Evolutionary conservation across 495 filamentous ascomycete genomes (phyloP).

Genomic region (Trypethelium eluteriae): DNA sequence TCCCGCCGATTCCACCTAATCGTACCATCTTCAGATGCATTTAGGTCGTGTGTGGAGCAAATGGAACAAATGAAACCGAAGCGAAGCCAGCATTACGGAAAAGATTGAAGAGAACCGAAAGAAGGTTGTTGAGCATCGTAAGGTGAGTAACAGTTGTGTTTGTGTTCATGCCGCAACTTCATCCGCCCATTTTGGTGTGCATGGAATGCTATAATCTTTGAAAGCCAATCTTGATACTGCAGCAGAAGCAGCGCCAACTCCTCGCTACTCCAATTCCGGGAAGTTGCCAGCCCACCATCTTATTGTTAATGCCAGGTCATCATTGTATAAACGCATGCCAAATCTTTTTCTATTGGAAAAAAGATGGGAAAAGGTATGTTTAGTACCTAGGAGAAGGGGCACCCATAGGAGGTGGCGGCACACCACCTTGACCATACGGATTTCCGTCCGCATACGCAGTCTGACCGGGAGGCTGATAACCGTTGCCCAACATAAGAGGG

Average conservation of each 20-base stretch:
- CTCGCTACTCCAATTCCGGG: neutral
- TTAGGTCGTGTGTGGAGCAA: no score
- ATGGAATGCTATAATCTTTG: neutral
- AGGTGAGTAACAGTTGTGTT: neutral
- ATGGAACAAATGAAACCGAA: no score
- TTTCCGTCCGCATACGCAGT: conserved; percentile 30
- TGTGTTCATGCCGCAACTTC: neutral
- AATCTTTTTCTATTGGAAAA: neutral
- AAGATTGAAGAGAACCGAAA: no score
- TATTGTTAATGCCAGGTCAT: neutral
- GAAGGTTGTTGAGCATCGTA: neutral
- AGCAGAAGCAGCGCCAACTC: neutral
- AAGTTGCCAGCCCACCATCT: neutral
- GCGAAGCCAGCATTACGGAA: no score
- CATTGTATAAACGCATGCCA: neutral
- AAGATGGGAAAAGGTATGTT: neutral
- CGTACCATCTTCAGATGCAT: no score
- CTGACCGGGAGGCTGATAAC: conserved; percentile 26
- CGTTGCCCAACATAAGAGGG: neutral
- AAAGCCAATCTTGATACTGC: neutral
- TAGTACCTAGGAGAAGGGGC: conserved; percentile 28
- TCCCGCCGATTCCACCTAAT: no score
- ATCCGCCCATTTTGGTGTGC: neutral
- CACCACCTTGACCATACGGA: conserved; percentile 24
- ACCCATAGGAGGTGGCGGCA: conserved; percentile 34